Evolutionary conservation across 2,329 filamentous ascomycete genomes (phyloP).

Genomic region (Scortechinia acanthostroma): DNA sequence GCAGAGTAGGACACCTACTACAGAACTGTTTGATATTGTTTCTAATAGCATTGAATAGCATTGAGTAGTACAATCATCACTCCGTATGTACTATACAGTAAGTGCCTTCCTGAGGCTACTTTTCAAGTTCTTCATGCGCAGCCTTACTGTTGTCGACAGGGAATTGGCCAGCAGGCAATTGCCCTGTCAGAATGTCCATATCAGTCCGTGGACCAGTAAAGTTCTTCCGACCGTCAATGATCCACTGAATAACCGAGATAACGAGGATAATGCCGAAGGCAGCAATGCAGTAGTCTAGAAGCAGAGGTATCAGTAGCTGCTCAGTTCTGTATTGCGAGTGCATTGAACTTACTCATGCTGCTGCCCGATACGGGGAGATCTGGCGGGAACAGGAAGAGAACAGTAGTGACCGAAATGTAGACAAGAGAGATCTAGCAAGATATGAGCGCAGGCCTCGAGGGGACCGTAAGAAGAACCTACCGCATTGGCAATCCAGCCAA

Average conservation of each 20-base stretch:
- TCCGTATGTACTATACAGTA: too few relatives aligned
- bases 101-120: too few relatives aligned
- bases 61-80: too few relatives aligned
- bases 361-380: conserved; percentile 51
- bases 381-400: conserved; percentile 71
- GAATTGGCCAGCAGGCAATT: too few relatives aligned
- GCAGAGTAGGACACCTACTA: too few relatives aligned
- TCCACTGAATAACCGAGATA: conserved; percentile 33
- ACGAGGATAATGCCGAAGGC: conserved; percentile 37
- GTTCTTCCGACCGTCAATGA: conserved; percentile 38
- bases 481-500: conserved; percentile 55
- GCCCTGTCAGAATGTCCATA: conserved; percentile 6
- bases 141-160: too few relatives aligned
- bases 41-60: too few relatives aligned
- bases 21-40: too few relatives aligned
- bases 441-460: neutral
- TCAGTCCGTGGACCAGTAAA: conserved; percentile 28
- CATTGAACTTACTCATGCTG: conserved; percentile 54
- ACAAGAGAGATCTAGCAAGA: conserved; percentile 40
- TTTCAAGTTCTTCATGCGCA: too few relatives aligned
- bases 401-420: conserved; percentile 65
- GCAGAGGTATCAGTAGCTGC: neutral
- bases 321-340: neutral
- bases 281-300: conserved; percentile 32
- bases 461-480: conserved; percentile 16